Conservation (phyloP, 192 early-diverging fungal species). For the Backusella psychrophila region DNA sequence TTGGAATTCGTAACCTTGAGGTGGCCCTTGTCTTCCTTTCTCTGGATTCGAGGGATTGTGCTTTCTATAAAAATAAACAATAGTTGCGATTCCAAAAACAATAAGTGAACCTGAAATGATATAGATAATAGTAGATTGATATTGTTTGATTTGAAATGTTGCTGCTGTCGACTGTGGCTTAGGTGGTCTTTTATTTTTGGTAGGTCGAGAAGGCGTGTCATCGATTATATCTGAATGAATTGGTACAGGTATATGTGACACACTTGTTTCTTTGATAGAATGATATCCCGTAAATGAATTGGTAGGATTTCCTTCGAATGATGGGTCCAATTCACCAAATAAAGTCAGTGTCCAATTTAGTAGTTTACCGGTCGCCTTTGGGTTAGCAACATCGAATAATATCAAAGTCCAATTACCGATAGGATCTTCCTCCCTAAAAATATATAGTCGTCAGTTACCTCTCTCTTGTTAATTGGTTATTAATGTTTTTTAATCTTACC, state of each 20-base stretch:
- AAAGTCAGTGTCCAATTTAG: constrained; percentile 63
- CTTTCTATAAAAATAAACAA: constrained; percentile 3
- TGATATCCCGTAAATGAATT: background rate
- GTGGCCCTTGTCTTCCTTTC: constrained; percentile 1
- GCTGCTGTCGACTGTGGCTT: background rate
- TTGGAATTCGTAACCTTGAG: constrained; percentile 23
- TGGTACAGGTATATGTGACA: background rate
- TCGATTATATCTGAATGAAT: background rate
- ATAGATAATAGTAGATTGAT: constrained; percentile 9
- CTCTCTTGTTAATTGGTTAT: background rate
- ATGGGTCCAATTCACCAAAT: constrained; percentile 34
- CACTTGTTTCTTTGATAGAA: background rate
- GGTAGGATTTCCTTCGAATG: background rate
- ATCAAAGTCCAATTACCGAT: constrained; percentile 76
- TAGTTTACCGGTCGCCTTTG: constrained; percentile 51
- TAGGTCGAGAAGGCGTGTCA: constrained; percentile 12
- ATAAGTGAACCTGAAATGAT: constrained; percentile 10
- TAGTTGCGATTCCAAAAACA: constrained; percentile 12
- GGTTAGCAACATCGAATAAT: constrained; percentile 58
- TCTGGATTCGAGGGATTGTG: background rate
- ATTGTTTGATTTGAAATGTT: background rate
- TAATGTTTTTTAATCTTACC: constrained; percentile 37
- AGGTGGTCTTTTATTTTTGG: background rate
- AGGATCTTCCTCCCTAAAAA: constrained; percentile 65
- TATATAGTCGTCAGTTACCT: background rate